Evolutionary conservation across 1,284 basidiomycete genomes (phyloP).

Genomic region (Ceratobasidium papillatum): DNA sequence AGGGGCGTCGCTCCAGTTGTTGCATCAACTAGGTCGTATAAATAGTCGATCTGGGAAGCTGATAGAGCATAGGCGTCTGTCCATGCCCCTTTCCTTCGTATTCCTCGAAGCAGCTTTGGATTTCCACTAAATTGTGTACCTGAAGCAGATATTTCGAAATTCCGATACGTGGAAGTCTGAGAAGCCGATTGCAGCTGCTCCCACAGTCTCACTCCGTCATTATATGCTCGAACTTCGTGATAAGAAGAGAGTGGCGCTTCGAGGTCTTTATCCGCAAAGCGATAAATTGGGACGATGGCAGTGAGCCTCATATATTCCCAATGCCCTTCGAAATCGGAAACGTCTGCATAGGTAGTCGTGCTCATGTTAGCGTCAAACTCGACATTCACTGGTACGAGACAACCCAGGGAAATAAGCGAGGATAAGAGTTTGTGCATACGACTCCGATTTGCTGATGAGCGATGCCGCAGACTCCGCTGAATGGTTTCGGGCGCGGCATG

Average conservation of each 20-base stretch:
- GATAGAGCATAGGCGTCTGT: slow-evolving; percentile 66
- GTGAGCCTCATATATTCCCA: slow-evolving; percentile 34
- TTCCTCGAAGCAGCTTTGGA: slow-evolving; percentile 3
- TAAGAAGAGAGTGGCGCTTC: slow-evolving; percentile 65
- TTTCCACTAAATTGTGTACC: slow-evolving; percentile 5
- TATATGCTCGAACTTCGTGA: slow-evolving; percentile 53
- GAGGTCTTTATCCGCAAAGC: slow-evolving; percentile 50
- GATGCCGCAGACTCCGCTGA: background rate
- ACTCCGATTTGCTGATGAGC: slow-evolving; percentile 8
- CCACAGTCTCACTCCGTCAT: slow-evolving; percentile 65
- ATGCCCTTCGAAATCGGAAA: background rate
- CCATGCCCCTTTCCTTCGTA: slow-evolving; percentile 59
- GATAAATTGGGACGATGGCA: slow-evolving; percentile 37
- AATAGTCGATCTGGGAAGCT: slow-evolving; percentile 71
- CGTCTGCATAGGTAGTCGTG: background rate
- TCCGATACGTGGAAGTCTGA: slow-evolving; percentile 2
- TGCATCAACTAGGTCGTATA: slow-evolving; percentile 55
- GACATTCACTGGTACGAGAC: background rate
- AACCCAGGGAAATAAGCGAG: slow-evolving; percentile 6
- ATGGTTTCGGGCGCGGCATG: background rate
- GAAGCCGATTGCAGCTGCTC: slow-evolving; percentile 61
- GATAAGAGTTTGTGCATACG: slow-evolving; percentile 8
- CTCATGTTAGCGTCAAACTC: background rate
- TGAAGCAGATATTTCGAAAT: background rate
- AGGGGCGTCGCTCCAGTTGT: slow-evolving; percentile 60